Conservation (phyloP, 805 yeast genomes). For the Candida saitoana region DNA sequence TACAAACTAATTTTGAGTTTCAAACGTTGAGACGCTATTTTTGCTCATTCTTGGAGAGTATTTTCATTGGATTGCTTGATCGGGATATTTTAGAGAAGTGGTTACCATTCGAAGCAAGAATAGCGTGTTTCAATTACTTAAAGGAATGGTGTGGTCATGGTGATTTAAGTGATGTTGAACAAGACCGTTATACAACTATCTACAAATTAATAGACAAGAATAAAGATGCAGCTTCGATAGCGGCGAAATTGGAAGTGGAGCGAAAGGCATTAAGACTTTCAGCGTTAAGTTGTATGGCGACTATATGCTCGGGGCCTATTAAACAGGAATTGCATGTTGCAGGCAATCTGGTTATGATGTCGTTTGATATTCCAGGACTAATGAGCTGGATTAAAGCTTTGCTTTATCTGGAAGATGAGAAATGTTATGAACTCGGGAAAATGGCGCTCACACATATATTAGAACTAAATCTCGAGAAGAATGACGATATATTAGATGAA, state of each 20-base stretch:
- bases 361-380: constrained; percentile 67
- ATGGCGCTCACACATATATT: constrained; percentile 69
- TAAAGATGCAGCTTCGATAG: constrained; percentile 47
- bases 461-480: constrained; percentile 51
- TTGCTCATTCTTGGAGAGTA: constrained; percentile 73
- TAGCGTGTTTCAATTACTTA: constrained; percentile 73
- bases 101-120: constrained; percentile 84
- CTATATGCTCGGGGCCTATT: constrained; percentile 72
- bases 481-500: constrained; percentile 46
- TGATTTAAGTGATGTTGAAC: constrained; percentile 52
- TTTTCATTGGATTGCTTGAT: constrained; percentile 54
- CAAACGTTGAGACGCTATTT: constrained; percentile 80
- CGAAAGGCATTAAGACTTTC: constrained; percentile 64
- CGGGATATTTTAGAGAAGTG: constrained; percentile 42
- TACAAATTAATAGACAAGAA: constrained; percentile 37
- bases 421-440: constrained; percentile 59
- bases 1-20: constrained; percentile 64
- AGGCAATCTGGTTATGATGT: constrained; percentile 48
- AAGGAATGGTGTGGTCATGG: constrained; percentile 97
- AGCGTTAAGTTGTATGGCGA: constrained; percentile 80
- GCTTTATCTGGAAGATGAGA: constrained; percentile 54
- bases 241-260: constrained; percentile 79
- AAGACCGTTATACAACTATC: constrained; percentile 62
- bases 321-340: constrained; percentile 44
- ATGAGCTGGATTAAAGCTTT: constrained; percentile 80